Percentiles rank a stretch among this genome's conserved stretches.
phyloP scores from a whole-genome alignment of 345 rosid species.

The Pistacia integerrima region DNA sequence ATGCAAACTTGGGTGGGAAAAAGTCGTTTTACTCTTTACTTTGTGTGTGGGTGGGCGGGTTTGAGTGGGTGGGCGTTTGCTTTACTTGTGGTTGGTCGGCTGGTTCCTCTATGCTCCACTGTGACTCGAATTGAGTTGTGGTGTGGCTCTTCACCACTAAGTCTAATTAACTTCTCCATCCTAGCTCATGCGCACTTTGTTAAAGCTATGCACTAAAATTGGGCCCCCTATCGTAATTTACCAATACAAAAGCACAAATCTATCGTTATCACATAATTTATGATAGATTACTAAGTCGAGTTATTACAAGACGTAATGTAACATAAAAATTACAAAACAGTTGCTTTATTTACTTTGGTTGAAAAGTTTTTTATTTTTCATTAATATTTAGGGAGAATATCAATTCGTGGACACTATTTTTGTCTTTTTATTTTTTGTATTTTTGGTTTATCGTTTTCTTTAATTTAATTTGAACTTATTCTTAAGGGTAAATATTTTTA shows the following conservation, averaged over 20 bases:
- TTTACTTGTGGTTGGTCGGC: slow-evolving; percentile 9
- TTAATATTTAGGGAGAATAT: too few relatives aligned
- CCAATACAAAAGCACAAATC: neutral
- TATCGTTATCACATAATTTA: neutral
- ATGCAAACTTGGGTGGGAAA: too few relatives aligned
- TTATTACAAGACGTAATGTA: too few relatives aligned
- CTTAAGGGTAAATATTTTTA: too few relatives aligned
- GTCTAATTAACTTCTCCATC: neutral
- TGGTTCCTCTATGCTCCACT: neutral
- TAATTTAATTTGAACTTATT: too few relatives aligned
- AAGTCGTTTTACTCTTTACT: neutral
- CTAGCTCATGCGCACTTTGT: neutral
- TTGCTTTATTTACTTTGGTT: neutral
- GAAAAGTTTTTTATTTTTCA: too few relatives aligned
- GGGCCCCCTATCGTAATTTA: neutral
- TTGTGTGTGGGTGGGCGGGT: neutral
- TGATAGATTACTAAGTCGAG: neutral
- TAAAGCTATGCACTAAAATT: neutral
- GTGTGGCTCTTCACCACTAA: neutral
- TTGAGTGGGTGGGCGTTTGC: slow-evolving; percentile 15
- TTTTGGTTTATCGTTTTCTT: too few relatives aligned
- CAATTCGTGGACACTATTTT: too few relatives aligned
- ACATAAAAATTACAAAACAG: neutral
- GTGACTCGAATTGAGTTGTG: too few relatives aligned
- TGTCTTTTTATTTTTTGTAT: too few relatives aligned